Conservation (phyloP, 192 early-diverging fungal genomes). For the Coemansia sp. region DNA sequence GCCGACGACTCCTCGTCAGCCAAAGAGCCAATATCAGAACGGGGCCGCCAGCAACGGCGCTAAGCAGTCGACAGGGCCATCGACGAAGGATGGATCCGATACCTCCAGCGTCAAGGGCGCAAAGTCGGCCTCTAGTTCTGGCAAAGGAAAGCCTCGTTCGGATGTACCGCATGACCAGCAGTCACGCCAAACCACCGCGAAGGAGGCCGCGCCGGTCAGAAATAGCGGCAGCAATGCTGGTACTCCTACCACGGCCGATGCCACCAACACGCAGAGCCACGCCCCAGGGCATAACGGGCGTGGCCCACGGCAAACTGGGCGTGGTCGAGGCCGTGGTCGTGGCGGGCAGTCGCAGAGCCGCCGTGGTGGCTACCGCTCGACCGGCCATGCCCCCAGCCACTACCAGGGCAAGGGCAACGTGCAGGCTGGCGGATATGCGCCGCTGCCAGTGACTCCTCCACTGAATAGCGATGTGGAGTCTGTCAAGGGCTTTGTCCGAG, state of each 20-base stretch:
- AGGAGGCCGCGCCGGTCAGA: not conserved
- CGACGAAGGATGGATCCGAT: conserved; percentile 7
- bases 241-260: not conserved
- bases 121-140: conserved; percentile 4
- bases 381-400: conserved; percentile 44
- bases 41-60: conserved; percentile 6
- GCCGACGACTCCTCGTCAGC: conserved; percentile 20
- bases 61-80: not conserved
- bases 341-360: conserved; percentile 16
- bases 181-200: conserved; percentile 1
- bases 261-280: conserved; percentile 10
- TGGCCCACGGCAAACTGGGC: conserved; percentile 19
- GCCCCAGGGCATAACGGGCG: conserved; percentile 16
- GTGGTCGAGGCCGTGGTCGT: conserved; percentile 38
- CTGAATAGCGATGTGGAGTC: conserved; percentile 42
- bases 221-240: not conserved
- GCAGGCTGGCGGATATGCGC: conserved; percentile 28
- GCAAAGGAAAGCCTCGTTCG: conserved; percentile 15
- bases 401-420: conserved; percentile 55
- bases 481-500: conserved; percentile 43
- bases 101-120: not conserved
- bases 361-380: conserved; percentile 29
- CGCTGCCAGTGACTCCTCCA: conserved; percentile 37
- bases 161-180: conserved; percentile 6
- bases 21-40: conserved; percentile 18